Evolutionary conservation across 768 basidiomycete genomes (phyloP), one percentile per base, ranked within the genome.

Genomic region (Mrakia hoshinonis): DNA sequence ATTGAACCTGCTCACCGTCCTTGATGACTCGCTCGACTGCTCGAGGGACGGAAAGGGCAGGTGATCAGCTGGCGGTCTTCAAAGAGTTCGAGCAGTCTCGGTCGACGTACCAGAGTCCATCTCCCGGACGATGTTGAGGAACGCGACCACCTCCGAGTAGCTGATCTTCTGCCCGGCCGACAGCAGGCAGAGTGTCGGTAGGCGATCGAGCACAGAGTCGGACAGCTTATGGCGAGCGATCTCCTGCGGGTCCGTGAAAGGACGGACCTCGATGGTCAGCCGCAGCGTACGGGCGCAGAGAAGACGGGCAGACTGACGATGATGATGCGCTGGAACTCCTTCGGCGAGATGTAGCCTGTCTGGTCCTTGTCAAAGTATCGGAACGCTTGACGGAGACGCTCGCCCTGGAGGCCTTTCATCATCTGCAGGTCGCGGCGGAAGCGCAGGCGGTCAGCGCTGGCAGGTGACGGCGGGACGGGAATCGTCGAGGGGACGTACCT

Each of bases 381-480:
- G 83, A 98, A 99, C 31, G 93, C 89, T 81, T 99, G 96, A 73
- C 96, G 89, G 68, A 99, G 83, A 39, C 96, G 88, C 81, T 99
- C 96, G 77, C 94, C 96, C 82, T 97, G 96, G 69, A 97, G 85
- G 52, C 93, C 95, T 81, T 97, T 98, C 92, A 99, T 96, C 72
- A 98, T 82, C 81, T 76, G 75, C 38, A n/a, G n/a, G n/a, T n/a
- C n/a, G n/a, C n/a, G n/a, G n/a, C n/a, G n/a, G n/a, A n/a, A n/a
- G n/a, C n/a, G n/a, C n/a, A n/a, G n/a, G n/a, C n/a, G n/a, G n/a
- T n/a, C n/a, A n/a, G n/a, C n/a, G n/a, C n/a, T n/a, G n/a, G n/a
- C n/a, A n/a, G n/a, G n/a, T n/a, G n/a, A n/a, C n/a, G n/a, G n/a
- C n/a, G n/a, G n/a, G n/a, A n/a, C n/a, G n/a, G n/a, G n/a, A n/a